Evolutionary conservation across 2,329 filamentous ascomycete species (phyloP).

Genomic region (Myrmaecium sp.): DNA sequence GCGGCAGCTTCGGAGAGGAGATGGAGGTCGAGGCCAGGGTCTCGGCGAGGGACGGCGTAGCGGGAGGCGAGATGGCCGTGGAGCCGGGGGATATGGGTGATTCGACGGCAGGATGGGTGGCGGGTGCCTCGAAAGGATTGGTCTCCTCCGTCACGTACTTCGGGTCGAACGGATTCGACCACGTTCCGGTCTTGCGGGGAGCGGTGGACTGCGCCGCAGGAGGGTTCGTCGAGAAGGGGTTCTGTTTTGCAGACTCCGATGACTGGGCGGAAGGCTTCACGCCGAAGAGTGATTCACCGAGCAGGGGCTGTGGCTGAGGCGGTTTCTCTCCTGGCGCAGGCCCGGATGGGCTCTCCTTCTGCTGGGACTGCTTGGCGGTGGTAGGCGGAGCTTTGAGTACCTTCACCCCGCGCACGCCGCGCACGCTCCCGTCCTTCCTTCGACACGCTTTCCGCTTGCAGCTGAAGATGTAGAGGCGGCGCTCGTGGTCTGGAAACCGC

Average conservation of each 20-base stretch:
- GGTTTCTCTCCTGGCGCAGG: constrained; percentile 14
- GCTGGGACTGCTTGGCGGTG: constrained; percentile 11
- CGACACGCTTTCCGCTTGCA: constrained; percentile 67
- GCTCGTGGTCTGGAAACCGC: constrained; percentile 70
- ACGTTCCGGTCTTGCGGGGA: too few relatives aligned
- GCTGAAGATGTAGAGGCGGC: constrained; percentile 72
- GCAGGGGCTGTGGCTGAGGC: constrained; percentile 21
- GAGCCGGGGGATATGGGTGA: constrained; percentile 20
- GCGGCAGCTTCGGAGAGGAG: constrained; percentile 21
- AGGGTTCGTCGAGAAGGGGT: constrained; percentile 40
- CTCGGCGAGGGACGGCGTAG: constrained; percentile 11
- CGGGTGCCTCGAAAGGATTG: constrained; percentile 41
- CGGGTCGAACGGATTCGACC: too few relatives aligned
- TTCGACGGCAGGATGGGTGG: constrained; percentile 21
- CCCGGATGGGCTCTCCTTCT: constrained; percentile 8
- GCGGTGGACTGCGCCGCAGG: constrained; percentile 20
- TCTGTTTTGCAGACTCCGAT: constrained; percentile 18
- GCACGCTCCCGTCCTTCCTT: constrained; percentile 65
- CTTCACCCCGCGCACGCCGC: constrained; percentile 54
- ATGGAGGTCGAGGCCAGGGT: constrained; percentile 41
- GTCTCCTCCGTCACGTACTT: too few relatives aligned
- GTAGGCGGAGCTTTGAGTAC: constrained; percentile 30
- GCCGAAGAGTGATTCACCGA: constrained; percentile 58
- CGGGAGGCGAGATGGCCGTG: constrained; percentile 13
- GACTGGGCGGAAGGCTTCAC: constrained; percentile 27